phyloP scores from a whole-genome alignment of 306 rosid species.

The Begonia loranthoides region DNA sequence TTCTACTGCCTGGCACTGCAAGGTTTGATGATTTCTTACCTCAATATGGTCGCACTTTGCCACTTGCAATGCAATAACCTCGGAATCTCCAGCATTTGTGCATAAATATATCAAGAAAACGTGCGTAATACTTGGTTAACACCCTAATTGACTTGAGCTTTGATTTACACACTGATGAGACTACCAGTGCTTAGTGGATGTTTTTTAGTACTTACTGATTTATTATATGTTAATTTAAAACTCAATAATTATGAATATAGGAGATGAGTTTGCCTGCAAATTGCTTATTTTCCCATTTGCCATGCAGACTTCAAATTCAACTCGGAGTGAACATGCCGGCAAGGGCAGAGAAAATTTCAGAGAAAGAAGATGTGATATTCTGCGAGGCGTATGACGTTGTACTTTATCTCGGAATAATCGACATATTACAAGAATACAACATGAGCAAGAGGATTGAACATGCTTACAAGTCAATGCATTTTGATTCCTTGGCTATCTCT shows the following conservation, averaged over 20 bases:
- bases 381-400: slow-evolving; percentile 81
- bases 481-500: slow-evolving; percentile 81
- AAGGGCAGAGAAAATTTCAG: slow-evolving; percentile 82
- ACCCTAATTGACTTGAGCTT: too few relatives aligned
- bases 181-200: too few relatives aligned
- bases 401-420: slow-evolving; percentile 86
- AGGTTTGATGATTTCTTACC: slow-evolving; percentile 39
- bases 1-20: slow-evolving; percentile 95
- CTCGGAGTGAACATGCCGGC: slow-evolving; percentile 99
- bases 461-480: slow-evolving; percentile 77
- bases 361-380: slow-evolving; percentile 45
- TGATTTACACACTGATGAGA: too few relatives aligned
- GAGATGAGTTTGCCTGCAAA: too few relatives aligned
- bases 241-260: too few relatives aligned
- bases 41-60: too few relatives aligned
- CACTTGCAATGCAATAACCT: not conserved
- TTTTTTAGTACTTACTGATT: too few relatives aligned
- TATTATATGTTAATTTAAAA: too few relatives aligned
- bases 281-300: slow-evolving; percentile 1
- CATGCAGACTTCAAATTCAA: slow-evolving; percentile 84
- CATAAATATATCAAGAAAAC: too few relatives aligned
- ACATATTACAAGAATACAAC: slow-evolving; percentile 88
- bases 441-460: slow-evolving; percentile 87
- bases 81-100: too few relatives aligned
- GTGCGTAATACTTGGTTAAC: too few relatives aligned